These are phyloP conservation scores for Eucalyptus cloeziana DNA, from an alignment of 345 rosid species.

Conservation along the genomic window DNA sequence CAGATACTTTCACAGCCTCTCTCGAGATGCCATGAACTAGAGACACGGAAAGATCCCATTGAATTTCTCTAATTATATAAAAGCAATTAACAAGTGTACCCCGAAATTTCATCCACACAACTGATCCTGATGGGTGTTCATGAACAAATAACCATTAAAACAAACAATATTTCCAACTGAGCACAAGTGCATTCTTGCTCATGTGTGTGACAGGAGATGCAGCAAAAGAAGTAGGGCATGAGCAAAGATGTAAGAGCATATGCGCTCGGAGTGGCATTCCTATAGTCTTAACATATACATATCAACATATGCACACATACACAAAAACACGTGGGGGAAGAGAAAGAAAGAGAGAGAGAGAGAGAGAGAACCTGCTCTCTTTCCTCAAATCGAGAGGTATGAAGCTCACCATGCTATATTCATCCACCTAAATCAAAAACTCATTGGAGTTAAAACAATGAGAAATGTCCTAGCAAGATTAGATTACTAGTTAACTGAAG, in stretches of 20 bases:
- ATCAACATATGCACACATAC: neutral
- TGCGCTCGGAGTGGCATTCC: neutral
- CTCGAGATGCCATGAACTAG: neutral
- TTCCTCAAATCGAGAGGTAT: constrained; percentile 70
- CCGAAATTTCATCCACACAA: neutral
- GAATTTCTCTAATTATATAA: neutral
- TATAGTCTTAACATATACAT: neutral
- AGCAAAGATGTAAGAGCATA: neutral
- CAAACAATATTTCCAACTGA: neutral
- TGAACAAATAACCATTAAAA: neutral
- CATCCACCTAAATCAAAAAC: constrained; percentile 42
- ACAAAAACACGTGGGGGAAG: neutral
- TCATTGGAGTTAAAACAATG: neutral
- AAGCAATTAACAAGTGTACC: neutral
- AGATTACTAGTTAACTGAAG: neutral
- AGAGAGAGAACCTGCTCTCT: constrained; percentile 46
- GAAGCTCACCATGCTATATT: constrained; percentile 87
- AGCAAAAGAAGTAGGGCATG: neutral
- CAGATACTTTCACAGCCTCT: neutral
- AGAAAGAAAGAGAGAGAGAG: neutral
- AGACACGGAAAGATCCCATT: neutral
- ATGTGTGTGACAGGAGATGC: neutral
- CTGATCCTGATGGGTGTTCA: neutral
- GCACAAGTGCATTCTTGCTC: neutral
- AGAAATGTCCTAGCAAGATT: neutral